phyloP scores from a whole-genome alignment of 192 early-diverging fungal species.

The Haplosporangium gracile region DNA sequence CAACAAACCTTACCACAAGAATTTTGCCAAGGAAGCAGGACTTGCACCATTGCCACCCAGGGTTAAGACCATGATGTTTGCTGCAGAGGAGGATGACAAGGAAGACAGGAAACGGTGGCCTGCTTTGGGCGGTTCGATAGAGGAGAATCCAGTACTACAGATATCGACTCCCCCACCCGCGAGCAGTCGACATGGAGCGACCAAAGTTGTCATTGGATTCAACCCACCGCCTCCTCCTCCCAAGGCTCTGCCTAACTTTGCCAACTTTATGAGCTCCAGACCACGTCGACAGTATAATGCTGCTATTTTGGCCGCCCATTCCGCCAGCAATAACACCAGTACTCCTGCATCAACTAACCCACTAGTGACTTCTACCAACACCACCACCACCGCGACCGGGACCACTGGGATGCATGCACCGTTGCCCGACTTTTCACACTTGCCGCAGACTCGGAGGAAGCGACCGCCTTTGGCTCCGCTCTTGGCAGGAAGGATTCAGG shows the following conservation, averaged over 20 bases:
- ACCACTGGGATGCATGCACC: neutral
- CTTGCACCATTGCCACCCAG: conserved; percentile 35
- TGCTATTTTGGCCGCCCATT: conserved; percentile 7
- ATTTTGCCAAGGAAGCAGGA: conserved; percentile 46
- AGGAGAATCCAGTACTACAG: neutral
- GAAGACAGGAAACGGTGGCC: conserved; percentile 5
- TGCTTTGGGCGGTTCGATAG: neutral
- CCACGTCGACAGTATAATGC: conserved; percentile 17
- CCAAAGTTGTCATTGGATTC: conserved; percentile 11
- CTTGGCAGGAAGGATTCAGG: neutral
- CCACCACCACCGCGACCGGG: neutral
- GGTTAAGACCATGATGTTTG: neutral
- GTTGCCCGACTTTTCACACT: conserved; percentile 16
- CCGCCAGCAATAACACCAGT: neutral
- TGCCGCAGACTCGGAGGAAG: conserved; percentile 12
- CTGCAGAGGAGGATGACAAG: conserved; percentile 13
- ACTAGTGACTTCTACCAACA: neutral
- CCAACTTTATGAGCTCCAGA: conserved; percentile 5
- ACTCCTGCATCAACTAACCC: neutral
- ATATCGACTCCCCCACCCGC: neutral
- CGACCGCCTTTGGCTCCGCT: conserved; percentile 7
- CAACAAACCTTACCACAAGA: conserved; percentile 54
- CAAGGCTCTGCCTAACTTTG: conserved; percentile 18
- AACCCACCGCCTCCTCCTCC: conserved; percentile 18
- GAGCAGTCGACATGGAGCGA: conserved; percentile 1